phyloP scores from a whole-genome alignment of 805 yeast species.

The Wickerhamiella parazyma region DNA sequence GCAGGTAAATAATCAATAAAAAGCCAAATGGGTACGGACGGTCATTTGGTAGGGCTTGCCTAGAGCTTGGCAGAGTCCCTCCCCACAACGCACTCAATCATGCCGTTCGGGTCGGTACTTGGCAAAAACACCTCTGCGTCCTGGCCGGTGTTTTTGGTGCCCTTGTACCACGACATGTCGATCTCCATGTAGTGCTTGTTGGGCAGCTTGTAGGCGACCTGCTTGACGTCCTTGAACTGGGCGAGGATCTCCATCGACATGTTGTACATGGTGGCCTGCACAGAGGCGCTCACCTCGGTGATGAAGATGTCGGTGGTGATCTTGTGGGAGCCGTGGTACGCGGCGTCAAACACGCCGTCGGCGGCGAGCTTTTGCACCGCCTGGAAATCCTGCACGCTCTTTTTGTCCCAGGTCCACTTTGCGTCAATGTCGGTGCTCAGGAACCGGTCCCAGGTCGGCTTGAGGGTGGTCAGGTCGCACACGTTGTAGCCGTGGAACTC shows the following conservation, averaged over 20 bases:
- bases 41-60: background rate
- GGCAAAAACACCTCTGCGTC: constrained; percentile 83
- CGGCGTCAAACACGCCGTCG: constrained; percentile 47
- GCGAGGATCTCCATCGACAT: constrained; percentile 65
- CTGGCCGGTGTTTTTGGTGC: constrained; percentile 42
- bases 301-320: constrained; percentile 71
- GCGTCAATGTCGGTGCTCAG: constrained; percentile 77
- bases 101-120: constrained; percentile 79
- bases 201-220: constrained; percentile 67
- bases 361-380: constrained; percentile 18
- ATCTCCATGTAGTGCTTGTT: constrained; percentile 82
- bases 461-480: constrained; percentile 80
- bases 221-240: constrained; percentile 40
- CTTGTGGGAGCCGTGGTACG: constrained; percentile 48
- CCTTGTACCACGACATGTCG: constrained; percentile 71
- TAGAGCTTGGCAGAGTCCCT: constrained; percentile 38
- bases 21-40: background rate
- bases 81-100: constrained; percentile 75
- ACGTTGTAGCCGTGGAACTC: constrained; percentile 78
- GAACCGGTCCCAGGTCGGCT: constrained; percentile 73
- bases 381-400: constrained; percentile 24
- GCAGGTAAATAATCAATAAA: too few species aligned
- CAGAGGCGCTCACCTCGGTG: constrained; percentile 78
- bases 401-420: constrained; percentile 49
- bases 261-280: constrained; percentile 93